Percentiles rank a stretch among this genome's conserved stretches.
phyloP scores from a whole-genome alignment of 495 filamentous ascomycete genomes.

The Penicillium argentinense region DNA sequence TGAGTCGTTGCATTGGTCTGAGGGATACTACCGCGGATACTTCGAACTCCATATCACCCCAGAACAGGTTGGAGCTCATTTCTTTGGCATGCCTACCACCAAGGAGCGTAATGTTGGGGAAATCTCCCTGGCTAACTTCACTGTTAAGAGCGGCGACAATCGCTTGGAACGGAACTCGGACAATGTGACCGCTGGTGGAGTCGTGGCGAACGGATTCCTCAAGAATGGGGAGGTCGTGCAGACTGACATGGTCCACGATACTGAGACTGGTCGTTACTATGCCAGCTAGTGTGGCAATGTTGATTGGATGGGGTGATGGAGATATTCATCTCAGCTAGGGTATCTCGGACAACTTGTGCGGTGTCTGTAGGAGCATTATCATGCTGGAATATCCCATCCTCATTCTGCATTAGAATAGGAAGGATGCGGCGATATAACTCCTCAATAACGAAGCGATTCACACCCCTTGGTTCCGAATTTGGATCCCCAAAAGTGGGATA shows the following conservation, averaged over 20 bases:
- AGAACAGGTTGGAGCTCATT: too few species aligned
- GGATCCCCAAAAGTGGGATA: too few species aligned
- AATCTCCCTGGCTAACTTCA: constrained; percentile 59
- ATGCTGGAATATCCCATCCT: constrained; percentile 20
- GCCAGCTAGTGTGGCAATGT: too few species aligned
- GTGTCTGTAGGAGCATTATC: constrained; percentile 23
- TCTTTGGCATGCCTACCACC: too few species aligned
- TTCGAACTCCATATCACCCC: too few species aligned
- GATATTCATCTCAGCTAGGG: too few species aligned
- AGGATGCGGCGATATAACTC: constrained; percentile 2
- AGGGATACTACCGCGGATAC: too few species aligned
- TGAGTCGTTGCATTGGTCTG: too few species aligned
- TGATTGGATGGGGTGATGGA: too few species aligned
- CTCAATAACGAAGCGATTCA: background rate
- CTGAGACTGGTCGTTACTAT: constrained; percentile 40
- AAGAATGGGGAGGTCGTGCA: constrained; percentile 45
- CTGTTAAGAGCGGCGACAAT: constrained; percentile 56
- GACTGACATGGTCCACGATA: constrained; percentile 51
- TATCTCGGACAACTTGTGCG: too few species aligned
- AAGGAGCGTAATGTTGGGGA: too few species aligned
- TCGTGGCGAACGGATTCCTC: constrained; percentile 46
- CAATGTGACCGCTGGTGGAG: constrained; percentile 39
- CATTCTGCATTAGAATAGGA: constrained; percentile 3
- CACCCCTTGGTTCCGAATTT: too few species aligned
- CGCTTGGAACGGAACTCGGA: constrained; percentile 32